Base-by-base conservation (phyloP, 1,139 yeast genomes). In the Magnusiomyces paraingens region DNA sequence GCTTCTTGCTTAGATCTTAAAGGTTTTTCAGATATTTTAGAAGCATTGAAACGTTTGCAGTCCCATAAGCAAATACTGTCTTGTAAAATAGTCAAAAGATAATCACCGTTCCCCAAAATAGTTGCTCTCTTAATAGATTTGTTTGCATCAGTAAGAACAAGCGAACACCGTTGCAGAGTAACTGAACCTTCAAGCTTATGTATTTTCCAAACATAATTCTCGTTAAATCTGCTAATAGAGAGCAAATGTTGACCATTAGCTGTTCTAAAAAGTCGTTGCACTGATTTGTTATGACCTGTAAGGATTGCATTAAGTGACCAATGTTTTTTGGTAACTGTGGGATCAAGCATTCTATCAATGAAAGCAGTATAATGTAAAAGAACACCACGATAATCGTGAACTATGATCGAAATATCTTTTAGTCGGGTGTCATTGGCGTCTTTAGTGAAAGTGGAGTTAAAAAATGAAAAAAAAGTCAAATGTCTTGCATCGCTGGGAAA, bases 221-320 rank as follows among this genome's bases (percentile, higher is more conserved):
- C 73, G 5, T 66, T 58, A 49, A 67, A 67, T 36, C 71, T 56
- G 44, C 66, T 62, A 44, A 63, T 64, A 1, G 86, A 77, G n/a
- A 83, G 65, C 55, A 82, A 65, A 0, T 84, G 76, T 29, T 74
- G 72, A 26, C 89, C 89, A 62, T 81, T 80, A 3, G 78, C 69
- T 1, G 95, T 84, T 62, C 90, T 80, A 17, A 80, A 71, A 1
- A 91, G 68, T 53, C 76, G 77, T 60, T 81, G 80, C 20, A 91
- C 83, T 0, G 96, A 86, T 65, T 89, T 90, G 52, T 82, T 78
- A 63, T 89, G 96, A 0, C 98, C 98, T 4, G 94, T 90, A 55
- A 84, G 79, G 62, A 85, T 58, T 4, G 58, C 36, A 49, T 45
- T 56, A 53, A 21, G 58, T 53, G 15, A 66, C 69, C 4, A 62